Base-by-base conservation (phyloP, 257 asterid species). In the Verbena officinalis region DNA sequence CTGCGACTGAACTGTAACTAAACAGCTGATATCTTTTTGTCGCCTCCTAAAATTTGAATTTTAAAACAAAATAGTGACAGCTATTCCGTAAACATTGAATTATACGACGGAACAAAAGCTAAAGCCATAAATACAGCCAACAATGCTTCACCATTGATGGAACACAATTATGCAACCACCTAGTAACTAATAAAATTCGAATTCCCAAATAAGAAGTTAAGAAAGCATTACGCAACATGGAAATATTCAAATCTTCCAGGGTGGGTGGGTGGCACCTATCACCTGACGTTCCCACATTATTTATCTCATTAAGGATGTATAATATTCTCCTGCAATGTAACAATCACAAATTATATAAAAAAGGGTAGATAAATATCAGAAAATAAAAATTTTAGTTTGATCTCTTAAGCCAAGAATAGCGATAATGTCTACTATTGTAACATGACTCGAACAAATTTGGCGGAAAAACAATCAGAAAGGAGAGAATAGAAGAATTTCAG, bases 41-140 rank as follows among this genome's bases (percentile, higher is more conserved):
- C 3, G 19, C 21, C 24, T 21, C 4, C 49, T 3, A 16, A 27
- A 56, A 45, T 48, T 63, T 17, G 21, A 51, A 56, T 52, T 30
- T 63, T 23, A 24, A 7, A 60, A 40, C 59, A 60, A 33, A 17
- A 6, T 55, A 38, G 42, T 14, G 24, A 17, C 43, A 69, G 30
- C 48, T 23, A 64, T 23, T 14, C 36, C 23, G 15, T 13, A 53
- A 52, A 59, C 43, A 40, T 39, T 33, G 13, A 36, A 45, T 19
- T 39, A 14, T 40, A 10, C 15, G 11, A 48, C 33, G 52, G 48
- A 60, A n/a, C 49, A 34, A 62, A 71, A 61, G 57, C 51, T 54
- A 52, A 62, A 63, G 49, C 30, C 57, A 59, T 44, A 55, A 64
- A 59, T 21, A 21, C 31, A 22, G 16, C 58, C 20, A 22, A 34